A percentile compares a stretch with the other conserved stretches of the same genome.
These are phyloP conservation scores for Mycosphaerelloides madeirae DNA, from an alignment of 2,329 filamentous ascomycete species.

Conservation along the genomic window DNA sequence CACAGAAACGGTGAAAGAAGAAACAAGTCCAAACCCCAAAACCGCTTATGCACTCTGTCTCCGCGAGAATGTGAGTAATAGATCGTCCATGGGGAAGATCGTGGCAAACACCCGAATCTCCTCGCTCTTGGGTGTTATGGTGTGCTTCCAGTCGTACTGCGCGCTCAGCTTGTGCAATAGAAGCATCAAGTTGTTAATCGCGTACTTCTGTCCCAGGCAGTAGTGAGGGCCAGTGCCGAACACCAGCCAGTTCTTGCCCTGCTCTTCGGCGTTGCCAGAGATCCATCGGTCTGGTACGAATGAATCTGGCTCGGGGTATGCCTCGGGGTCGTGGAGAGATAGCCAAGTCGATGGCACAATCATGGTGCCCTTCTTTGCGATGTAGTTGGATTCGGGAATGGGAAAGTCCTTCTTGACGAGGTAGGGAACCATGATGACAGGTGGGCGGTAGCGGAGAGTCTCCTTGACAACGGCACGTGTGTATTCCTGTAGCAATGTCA, in stretches of 20 bases:
- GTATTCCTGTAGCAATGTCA: slow-evolving; percentile 50
- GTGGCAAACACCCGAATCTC: slow-evolving; percentile 98
- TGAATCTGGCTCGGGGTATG: slow-evolving; percentile 81
- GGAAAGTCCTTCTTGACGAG: slow-evolving; percentile 92
- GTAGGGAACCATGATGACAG: slow-evolving; percentile 96
- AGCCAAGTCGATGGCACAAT: slow-evolving; percentile 87
- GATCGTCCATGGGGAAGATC: slow-evolving; percentile 78
- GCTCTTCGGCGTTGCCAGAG: slow-evolving; percentile 78
- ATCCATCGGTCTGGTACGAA: slow-evolving; percentile 90
- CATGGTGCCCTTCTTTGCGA: slow-evolving; percentile 94
- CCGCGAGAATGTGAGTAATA: slow-evolving; percentile 22
- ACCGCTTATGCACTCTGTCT: slow-evolving; percentile 6
- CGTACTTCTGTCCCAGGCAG: slow-evolving; percentile 91
- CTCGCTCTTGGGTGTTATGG: slow-evolving; percentile 76
- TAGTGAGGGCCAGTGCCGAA: slow-evolving; percentile 96
- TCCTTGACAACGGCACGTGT: slow-evolving; percentile 90
- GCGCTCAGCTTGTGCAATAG: slow-evolving; percentile 31
- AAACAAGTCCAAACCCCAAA: background rate
- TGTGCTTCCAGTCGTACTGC: slow-evolving; percentile 73
- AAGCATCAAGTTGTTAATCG: slow-evolving; percentile 80
- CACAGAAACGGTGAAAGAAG: background rate
- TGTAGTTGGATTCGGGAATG: slow-evolving; percentile 72
- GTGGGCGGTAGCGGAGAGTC: slow-evolving; percentile 87
- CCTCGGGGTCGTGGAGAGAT: slow-evolving; percentile 84
- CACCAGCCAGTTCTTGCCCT: slow-evolving; percentile 94